Evolutionary conservation across 305 asterid species (phyloP).

Genomic region (Fraxinus floribunda): DNA sequence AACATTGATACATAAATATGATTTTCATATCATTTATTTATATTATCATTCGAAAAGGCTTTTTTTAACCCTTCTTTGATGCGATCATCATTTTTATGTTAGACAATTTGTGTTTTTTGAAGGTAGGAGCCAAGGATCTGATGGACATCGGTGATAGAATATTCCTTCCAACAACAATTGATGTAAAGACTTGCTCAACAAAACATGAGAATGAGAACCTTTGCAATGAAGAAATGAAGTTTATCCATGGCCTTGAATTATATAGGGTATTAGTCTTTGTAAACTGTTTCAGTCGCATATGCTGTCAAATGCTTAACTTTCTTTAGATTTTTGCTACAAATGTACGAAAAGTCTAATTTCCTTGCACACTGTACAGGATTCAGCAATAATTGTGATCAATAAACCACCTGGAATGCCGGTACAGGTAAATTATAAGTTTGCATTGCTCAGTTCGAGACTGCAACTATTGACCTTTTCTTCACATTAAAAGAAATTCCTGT

Average conservation of each 20-base stretch:
- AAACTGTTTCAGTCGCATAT: conserved; percentile 8
- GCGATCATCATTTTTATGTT: not conserved
- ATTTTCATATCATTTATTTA: not conserved
- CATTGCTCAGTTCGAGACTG: conserved; percentile 12
- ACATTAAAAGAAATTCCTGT: conserved; percentile 18
- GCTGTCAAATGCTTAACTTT: not conserved
- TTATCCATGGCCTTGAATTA: conserved; percentile 62
- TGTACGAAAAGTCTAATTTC: conserved; percentile 21
- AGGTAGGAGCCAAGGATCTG: conserved; percentile 79
- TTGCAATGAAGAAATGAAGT: conserved; percentile 47
- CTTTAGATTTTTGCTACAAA: conserved; percentile 13
- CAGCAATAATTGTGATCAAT: conserved; percentile 70
- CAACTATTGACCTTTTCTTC: conserved; percentile 15
- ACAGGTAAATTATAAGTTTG: conserved; percentile 52
- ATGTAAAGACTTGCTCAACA: conserved; percentile 39
- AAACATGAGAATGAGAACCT: conserved; percentile 31
- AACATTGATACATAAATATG: not conserved
- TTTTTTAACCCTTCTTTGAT: not conserved
- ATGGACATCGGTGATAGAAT: conserved; percentile 68
- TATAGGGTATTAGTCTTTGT: conserved; percentile 53
- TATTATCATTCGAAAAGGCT: not conserved
- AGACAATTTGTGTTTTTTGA: conserved; percentile 22
- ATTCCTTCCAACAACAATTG: conserved; percentile 72
- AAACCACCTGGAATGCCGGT: conserved; percentile 97
- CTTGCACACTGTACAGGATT: conserved; percentile 46